Evolutionary conservation across 495 filamentous ascomycete genomes (phyloP).

Genomic region (Saxophila tyrrhenica): DNA sequence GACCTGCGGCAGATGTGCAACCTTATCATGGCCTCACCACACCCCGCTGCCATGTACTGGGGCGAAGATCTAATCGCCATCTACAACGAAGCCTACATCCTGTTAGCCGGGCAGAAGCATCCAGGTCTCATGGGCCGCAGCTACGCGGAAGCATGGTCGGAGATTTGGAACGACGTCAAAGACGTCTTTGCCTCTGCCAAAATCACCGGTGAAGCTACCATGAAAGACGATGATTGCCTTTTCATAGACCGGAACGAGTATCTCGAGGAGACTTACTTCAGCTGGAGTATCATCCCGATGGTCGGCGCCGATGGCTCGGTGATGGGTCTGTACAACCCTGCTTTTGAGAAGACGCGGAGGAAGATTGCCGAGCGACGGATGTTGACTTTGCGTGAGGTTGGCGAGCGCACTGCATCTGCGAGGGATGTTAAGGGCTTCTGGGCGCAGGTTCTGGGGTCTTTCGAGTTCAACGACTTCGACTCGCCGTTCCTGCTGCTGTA

Average conservation of each 20-base stretch:
- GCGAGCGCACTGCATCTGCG: constrained; percentile 55
- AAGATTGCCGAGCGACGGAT: constrained; percentile 56
- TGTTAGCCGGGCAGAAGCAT: constrained; percentile 58
- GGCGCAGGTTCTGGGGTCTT: constrained; percentile 42
- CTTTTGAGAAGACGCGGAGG: constrained; percentile 55
- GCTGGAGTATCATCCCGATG: constrained; percentile 56
- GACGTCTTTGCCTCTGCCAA: constrained; percentile 48
- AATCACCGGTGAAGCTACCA: constrained; percentile 51
- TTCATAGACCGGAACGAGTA: constrained; percentile 50
- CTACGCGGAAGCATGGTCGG: constrained; percentile 52
- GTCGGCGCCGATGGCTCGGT: constrained; percentile 52
- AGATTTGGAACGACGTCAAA: constrained; percentile 54
- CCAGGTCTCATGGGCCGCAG: constrained; percentile 55
- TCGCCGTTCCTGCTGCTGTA: constrained; percentile 55
- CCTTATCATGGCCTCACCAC: constrained; percentile 59
- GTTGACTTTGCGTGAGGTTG: constrained; percentile 57
- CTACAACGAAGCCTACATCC: constrained; percentile 63
- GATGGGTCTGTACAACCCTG: constrained; percentile 56
- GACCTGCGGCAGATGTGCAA: constrained; percentile 53
- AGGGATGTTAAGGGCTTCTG: constrained; percentile 54
- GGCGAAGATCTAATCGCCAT: constrained; percentile 52
- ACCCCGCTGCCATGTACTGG: constrained; percentile 66
- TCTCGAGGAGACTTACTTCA: constrained; percentile 59
- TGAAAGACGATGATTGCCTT: constrained; percentile 62
- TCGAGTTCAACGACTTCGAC: constrained; percentile 52